These are phyloP conservation scores for Obelidium mucronatum DNA, from an alignment of 192 early-diverging fungal species.

Conservation along the genomic window DNA sequence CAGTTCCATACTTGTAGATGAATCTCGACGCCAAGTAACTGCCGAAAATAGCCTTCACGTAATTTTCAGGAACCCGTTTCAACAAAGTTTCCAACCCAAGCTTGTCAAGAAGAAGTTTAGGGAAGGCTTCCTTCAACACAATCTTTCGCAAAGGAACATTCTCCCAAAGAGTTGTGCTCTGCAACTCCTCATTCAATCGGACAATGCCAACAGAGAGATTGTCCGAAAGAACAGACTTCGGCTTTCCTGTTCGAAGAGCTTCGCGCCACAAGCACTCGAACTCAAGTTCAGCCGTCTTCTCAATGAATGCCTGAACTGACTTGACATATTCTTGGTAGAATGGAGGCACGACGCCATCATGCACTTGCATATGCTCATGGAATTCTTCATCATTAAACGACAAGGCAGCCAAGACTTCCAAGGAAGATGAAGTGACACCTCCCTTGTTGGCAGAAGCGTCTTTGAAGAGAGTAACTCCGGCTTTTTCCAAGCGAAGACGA, in stretches of 20 bases:
- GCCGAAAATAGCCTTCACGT: conserved; percentile 98
- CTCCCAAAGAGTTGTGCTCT: conserved; percentile 92
- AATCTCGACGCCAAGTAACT: conserved; percentile 93
- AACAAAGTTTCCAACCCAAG: conserved; percentile 90
- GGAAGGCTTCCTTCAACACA: conserved; percentile 91
- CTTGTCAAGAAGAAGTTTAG: conserved; percentile 88
- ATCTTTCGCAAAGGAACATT: conserved; percentile 82
- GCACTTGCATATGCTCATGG: conserved; percentile 89
- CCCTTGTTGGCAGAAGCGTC: conserved; percentile 99
- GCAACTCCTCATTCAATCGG: conserved; percentile 91
- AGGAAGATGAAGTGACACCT: conserved; percentile 97
- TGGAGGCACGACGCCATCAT: conserved; percentile 72
- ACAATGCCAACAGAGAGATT: conserved; percentile 93
- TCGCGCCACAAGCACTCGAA: conserved; percentile 96
- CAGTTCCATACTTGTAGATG: conserved; percentile 94
- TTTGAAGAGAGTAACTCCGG: conserved; percentile 95
- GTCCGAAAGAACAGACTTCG: conserved; percentile 89
- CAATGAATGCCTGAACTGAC: conserved; percentile 91
- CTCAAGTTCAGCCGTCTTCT: conserved; percentile 92
- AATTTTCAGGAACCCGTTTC: conserved; percentile 89
- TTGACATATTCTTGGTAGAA: conserved; percentile 96
- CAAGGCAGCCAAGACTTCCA: conserved; percentile 97
- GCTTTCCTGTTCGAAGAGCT: conserved; percentile 75
- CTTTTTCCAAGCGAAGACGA: conserved; percentile 93
- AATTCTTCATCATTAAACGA: conserved; percentile 93